A percentile compares a stretch with the other conserved stretches of the same genome.
phyloP scores from a whole-genome alignment of 2,329 filamentous ascomycete genomes.

The Keithomyces neogunnii region DNA sequence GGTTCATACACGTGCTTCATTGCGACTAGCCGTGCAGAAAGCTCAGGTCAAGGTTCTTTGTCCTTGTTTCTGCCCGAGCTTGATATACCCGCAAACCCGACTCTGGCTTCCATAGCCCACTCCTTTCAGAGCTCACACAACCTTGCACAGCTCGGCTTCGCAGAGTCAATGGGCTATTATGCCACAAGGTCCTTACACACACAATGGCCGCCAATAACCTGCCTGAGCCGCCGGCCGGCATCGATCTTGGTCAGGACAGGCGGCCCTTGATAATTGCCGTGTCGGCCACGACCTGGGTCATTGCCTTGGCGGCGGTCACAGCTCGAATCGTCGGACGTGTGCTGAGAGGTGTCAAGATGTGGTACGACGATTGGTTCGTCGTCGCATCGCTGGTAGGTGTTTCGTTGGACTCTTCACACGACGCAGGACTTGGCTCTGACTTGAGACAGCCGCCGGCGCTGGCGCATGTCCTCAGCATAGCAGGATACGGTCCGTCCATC shows the following conservation, averaged over 20 bases:
- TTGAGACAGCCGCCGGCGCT: slow-evolving; percentile 5
- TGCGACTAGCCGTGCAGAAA: no score
- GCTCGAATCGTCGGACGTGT: slow-evolving; percentile 13
- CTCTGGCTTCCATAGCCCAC: no score
- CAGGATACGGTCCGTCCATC: slow-evolving; percentile 11
- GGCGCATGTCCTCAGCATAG: slow-evolving; percentile 10
- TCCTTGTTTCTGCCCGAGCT: no score
- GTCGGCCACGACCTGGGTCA: slow-evolving; percentile 9
- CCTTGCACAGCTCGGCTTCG: no score
- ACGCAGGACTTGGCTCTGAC: not conserved
- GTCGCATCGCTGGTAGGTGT: slow-evolving; percentile 13
- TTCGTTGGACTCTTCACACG: not conserved
- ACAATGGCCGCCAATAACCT: not conserved
- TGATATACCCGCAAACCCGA: no score
- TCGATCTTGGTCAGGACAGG: slow-evolving; percentile 14
- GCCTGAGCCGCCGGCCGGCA: slow-evolving; percentile 8
- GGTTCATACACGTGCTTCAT: no score
- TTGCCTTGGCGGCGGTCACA: slow-evolving; percentile 10
- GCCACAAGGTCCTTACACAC: no score
- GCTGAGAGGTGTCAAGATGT: slow-evolving; percentile 11
- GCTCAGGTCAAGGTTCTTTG: no score
- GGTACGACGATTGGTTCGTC: slow-evolving; percentile 18
- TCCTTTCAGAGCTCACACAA: no score
- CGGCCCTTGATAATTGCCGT: slow-evolving; percentile 10
- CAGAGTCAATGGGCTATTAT: no score